Conservation (phyloP, 2,329 filamentous ascomycete genomes). For the Tricladium varicosporioides region DNA sequence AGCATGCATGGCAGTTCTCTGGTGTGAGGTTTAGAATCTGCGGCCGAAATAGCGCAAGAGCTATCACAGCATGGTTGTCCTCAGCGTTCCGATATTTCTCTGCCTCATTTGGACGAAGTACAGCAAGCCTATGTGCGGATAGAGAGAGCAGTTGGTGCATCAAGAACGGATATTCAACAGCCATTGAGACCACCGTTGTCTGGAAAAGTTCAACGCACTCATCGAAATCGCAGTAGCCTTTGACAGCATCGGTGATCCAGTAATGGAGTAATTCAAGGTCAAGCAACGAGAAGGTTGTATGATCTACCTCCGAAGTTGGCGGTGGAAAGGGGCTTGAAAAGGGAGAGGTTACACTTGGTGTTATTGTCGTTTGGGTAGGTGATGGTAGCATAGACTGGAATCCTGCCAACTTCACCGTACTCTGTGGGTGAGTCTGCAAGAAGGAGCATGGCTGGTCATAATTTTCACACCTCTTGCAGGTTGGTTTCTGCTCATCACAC, state of each 20-base stretch:
- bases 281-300: conserved; percentile 29
- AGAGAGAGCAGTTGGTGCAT: conserved; percentile 38
- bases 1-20: conserved; percentile 34
- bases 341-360: background rate
- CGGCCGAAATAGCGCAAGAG: conserved; percentile 33
- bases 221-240: conserved; percentile 21
- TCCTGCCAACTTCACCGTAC: conserved; percentile 1
- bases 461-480: conserved; percentile 27
- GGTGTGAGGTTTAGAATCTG: conserved; percentile 44
- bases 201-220: conserved; percentile 20
- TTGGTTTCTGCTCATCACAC: conserved; percentile 32
- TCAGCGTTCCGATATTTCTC: conserved; percentile 28
- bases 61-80: conserved; percentile 33
- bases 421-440: conserved; percentile 29
- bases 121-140: conserved; percentile 37
- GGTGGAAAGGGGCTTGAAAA: background rate
- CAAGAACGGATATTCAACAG: conserved; percentile 33
- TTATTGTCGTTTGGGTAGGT: conserved; percentile 1
- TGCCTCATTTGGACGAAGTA: conserved; percentile 23
- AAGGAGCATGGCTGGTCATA: conserved; percentile 30
- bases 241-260: conserved; percentile 39
- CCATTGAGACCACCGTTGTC: conserved; percentile 25
- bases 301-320: no score
- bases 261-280: conserved; percentile 44
- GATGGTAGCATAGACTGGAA: background rate